Conservation (phyloP, 257 asterid genomes). For the Solanum pimpinellifolium region DNA sequence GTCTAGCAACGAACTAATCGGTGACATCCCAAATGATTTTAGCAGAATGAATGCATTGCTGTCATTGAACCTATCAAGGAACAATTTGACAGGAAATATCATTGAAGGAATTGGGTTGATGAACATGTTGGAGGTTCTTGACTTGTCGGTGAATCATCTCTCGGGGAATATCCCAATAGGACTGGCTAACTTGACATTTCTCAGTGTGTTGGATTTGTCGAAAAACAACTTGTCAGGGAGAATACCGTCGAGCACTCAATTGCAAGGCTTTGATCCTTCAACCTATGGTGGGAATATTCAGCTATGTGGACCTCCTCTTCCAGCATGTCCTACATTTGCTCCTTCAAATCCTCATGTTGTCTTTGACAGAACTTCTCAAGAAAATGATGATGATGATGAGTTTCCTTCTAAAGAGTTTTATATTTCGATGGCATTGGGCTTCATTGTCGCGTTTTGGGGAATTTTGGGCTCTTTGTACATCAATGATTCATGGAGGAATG, state of each 20-base stretch:
- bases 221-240: slow-evolving; percentile 17
- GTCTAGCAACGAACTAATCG: slow-evolving; percentile 10
- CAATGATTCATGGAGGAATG: slow-evolving; percentile 10
- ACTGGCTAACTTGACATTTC: background rate
- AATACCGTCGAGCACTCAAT: slow-evolving; percentile 23
- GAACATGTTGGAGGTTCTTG: slow-evolving; percentile 2
- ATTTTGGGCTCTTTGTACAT: slow-evolving; percentile 3
- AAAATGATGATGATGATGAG: background rate
- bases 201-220: slow-evolving; percentile 16
- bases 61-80: slow-evolving; percentile 25
- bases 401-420: background rate
- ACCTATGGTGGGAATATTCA: slow-evolving; percentile 7
- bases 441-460: slow-evolving; percentile 22
- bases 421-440: slow-evolving; percentile 10
- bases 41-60: slow-evolving; percentile 7
- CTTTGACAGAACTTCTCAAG: background rate
- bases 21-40: slow-evolving; percentile 13
- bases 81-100: slow-evolving; percentile 12
- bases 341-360: background rate
- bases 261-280: slow-evolving; percentile 19
- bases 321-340: background rate
- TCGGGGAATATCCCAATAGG: slow-evolving; percentile 1
- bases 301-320: slow-evolving; percentile 17
- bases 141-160: background rate
- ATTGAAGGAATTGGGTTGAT: slow-evolving; percentile 10